Percentiles rank a stretch among this genome's conserved stretches.
phyloP scores from a whole-genome alignment of 805 yeast species.

The Candida suzukii region DNA sequence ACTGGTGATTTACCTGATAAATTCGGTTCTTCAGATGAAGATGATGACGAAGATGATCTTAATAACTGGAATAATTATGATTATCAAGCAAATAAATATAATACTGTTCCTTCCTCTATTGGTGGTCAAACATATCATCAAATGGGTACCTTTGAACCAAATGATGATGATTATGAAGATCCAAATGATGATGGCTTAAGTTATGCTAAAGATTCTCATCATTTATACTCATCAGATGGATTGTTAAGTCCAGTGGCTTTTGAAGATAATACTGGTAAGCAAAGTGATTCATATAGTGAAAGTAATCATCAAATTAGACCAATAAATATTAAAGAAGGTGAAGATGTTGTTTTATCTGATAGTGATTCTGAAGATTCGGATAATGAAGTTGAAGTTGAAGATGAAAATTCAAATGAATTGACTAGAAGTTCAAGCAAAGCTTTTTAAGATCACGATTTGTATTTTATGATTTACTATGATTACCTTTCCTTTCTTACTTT shows the following conservation, averaged over 20 bases:
- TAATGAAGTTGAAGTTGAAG: slow-evolving; percentile 16
- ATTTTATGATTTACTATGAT: not conserved
- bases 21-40: slow-evolving; percentile 50
- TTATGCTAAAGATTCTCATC: slow-evolving; percentile 54
- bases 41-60: slow-evolving; percentile 38
- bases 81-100: not conserved
- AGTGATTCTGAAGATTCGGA: slow-evolving; percentile 19
- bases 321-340: not conserved
- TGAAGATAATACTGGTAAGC: slow-evolving; percentile 8
- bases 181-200: slow-evolving; percentile 80
- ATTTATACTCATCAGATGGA: slow-evolving; percentile 47
- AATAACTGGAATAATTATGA: slow-evolving; percentile 1
- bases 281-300: too few species aligned
- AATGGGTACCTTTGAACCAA: slow-evolving; percentile 21
- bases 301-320: too few species aligned
- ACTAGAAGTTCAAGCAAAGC: slow-evolving; percentile 1
- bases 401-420: slow-evolving; percentile 3
- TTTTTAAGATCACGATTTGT: too few species aligned
- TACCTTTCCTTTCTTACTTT: too few species aligned
- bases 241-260: slow-evolving; percentile 14
- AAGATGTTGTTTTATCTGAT: slow-evolving; percentile 15
- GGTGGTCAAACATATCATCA: slow-evolving; percentile 29
- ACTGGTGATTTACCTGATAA: slow-evolving; percentile 43
- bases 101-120: slow-evolving; percentile 13
- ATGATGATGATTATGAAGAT: slow-evolving; percentile 59